These are phyloP conservation scores for Heterobasidion irregulare DNA, from an alignment of 1,284 basidiomycete species.

Conservation along the genomic window DNA sequence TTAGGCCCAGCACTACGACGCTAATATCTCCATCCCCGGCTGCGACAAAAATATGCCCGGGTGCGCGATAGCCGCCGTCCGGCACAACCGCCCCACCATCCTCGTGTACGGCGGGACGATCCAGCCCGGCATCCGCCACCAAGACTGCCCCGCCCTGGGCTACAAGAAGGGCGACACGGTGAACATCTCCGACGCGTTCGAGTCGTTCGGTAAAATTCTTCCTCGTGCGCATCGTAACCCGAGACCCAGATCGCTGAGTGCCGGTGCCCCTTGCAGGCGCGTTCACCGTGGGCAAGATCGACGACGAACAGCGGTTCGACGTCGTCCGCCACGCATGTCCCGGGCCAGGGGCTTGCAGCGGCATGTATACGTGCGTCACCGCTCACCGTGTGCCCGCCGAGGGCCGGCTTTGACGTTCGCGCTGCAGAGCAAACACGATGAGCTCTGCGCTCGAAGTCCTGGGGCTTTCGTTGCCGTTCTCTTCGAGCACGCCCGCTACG, in stretches of 20 bases:
- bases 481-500: slow-evolving; percentile 76
- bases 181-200: slow-evolving; percentile 79
- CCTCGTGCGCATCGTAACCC: neutral
- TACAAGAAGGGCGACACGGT: slow-evolving; percentile 71
- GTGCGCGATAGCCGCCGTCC: slow-evolving; percentile 75
- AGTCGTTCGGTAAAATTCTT: slow-evolving; percentile 55
- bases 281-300: slow-evolving; percentile 65
- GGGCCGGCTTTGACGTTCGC: neutral
- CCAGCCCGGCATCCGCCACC: slow-evolving; percentile 61
- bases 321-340: slow-evolving; percentile 81
- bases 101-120: slow-evolving; percentile 86
- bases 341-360: slow-evolving; percentile 61
- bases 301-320: slow-evolving; percentile 70
- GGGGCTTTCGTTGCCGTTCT: slow-evolving; percentile 88
- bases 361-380: slow-evolving; percentile 68
- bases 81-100: slow-evolving; percentile 81
- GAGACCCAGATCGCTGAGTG: neutral
- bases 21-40: slow-evolving; percentile 75
- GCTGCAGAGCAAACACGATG: slow-evolving; percentile 74
- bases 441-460: slow-evolving; percentile 85
- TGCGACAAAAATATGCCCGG: slow-evolving; percentile 97
- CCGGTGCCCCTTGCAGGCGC: slow-evolving; percentile 33
- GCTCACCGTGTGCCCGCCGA: neutral
- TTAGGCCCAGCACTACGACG: slow-evolving; percentile 81
- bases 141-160: slow-evolving; percentile 77